Evolutionary conservation across 2,329 filamentous ascomycete genomes (phyloP).

Genomic region (Fusarium begoniae): DNA sequence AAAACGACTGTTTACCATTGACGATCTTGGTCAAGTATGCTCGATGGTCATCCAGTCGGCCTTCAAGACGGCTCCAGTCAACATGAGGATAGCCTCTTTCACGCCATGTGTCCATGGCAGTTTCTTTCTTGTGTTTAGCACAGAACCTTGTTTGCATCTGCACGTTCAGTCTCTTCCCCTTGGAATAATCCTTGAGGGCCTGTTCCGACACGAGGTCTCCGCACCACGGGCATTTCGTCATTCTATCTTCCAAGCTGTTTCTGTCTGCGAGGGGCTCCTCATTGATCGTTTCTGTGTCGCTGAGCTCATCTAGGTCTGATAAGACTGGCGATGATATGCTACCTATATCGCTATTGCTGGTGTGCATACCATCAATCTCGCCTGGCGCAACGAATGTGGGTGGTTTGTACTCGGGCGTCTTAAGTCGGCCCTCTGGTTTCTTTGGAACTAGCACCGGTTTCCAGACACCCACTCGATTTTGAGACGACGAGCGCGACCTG

Average conservation of each 20-base stretch:
- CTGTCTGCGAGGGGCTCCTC: slow-evolving; percentile 7
- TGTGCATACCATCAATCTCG: slow-evolving; percentile 9
- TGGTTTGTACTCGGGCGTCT: slow-evolving; percentile 1
- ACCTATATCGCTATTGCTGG: not conserved
- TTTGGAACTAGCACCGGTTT: not conserved
- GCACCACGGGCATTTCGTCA: slow-evolving; percentile 72
- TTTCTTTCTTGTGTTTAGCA: slow-evolving; percentile 65
- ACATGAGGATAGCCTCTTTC: slow-evolving; percentile 74
- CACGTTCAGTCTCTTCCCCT: slow-evolving; percentile 60
- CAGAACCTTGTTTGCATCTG: slow-evolving; percentile 71
- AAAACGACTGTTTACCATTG: slow-evolving; percentile 68
- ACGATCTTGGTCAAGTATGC: slow-evolving; percentile 67
- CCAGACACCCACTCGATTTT: slow-evolving; percentile 2
- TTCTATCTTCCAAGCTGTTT: not conserved
- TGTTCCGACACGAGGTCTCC: slow-evolving; percentile 64
- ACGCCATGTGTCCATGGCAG: slow-evolving; percentile 59
- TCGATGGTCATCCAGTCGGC: slow-evolving; percentile 67
- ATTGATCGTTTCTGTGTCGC: slow-evolving; percentile 1
- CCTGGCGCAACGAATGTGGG: slow-evolving; percentile 16
- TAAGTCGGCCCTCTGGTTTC: not conserved
- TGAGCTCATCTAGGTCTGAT: slow-evolving; percentile 28
- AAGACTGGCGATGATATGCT: slow-evolving; percentile 15
- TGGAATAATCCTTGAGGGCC: slow-evolving; percentile 63
- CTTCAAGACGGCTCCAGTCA: slow-evolving; percentile 70
- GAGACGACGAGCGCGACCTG: slow-evolving; percentile 2